These are phyloP conservation scores for Scutellaria baicalensis DNA, from an alignment of 257 asterid species.

Conservation along the genomic window DNA sequence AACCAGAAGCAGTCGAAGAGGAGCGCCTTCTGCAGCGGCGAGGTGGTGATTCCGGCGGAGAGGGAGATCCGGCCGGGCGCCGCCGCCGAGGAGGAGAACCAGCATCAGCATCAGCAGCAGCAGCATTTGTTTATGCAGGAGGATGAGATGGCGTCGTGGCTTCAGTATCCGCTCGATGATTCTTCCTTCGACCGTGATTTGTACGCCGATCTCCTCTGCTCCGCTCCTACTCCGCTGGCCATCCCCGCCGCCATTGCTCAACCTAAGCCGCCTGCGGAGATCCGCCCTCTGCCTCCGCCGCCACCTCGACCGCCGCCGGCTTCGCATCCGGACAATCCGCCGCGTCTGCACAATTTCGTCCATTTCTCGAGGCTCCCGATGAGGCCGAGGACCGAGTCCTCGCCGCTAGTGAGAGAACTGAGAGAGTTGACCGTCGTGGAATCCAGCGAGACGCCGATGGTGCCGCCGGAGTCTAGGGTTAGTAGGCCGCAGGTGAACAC, in stretches of 20 bases:
- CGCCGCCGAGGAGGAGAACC: no score
- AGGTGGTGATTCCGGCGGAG: conserved; percentile 27
- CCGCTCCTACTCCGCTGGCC: conserved; percentile 33
- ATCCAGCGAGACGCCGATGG: conserved; percentile 39
- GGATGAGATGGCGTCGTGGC: conserved; percentile 90
- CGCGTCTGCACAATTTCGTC: conserved; percentile 35
- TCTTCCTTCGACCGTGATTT: conserved; percentile 63
- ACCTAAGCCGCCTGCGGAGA: conserved; percentile 26
- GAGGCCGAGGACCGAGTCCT: conserved; percentile 28
- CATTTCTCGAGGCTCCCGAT: conserved; percentile 50
- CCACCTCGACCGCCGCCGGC: conserved; percentile 28
- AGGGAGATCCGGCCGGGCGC: conserved; percentile 40
- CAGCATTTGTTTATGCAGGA: conserved; percentile 72
- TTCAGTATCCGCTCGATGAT: conserved; percentile 69
- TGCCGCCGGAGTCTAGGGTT: conserved; percentile 25
- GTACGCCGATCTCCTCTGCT: conserved; percentile 53
- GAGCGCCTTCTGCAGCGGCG: conserved; percentile 16
- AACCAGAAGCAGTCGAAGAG: conserved; percentile 41
- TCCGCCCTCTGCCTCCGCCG: conserved; percentile 31
- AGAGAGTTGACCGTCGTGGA: conserved; percentile 45
- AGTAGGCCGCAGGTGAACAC: conserved; percentile 16
- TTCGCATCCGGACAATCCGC: conserved; percentile 8
- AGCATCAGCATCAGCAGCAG: conserved; percentile 32
- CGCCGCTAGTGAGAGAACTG: conserved; percentile 16
- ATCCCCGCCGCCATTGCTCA: conserved; percentile 18